Percentiles rank a stretch among this genome's conserved stretches.
phyloP scores from a whole-genome alignment of 148 eudicot species.

The Fagopyrum tataricum region DNA sequence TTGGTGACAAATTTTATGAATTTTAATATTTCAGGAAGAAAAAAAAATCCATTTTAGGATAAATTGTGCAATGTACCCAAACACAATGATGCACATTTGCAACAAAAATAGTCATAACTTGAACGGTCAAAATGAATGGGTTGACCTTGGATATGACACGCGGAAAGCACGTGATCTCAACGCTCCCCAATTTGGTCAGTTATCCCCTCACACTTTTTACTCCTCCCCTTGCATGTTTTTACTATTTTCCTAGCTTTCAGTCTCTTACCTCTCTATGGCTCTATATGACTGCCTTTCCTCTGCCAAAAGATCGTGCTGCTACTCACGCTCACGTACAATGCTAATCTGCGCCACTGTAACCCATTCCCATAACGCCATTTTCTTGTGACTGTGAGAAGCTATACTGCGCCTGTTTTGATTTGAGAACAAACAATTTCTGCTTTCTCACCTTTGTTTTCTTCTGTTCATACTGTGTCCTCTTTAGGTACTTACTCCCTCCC shows the following conservation, averaged over 20 bases:
- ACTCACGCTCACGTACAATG: background rate
- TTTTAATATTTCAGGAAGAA: too few species aligned
- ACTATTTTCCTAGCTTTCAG: background rate
- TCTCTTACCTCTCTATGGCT: background rate
- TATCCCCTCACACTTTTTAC: background rate
- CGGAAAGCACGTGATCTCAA: background rate
- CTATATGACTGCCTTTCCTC: background rate
- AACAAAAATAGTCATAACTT: background rate
- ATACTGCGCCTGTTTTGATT: background rate
- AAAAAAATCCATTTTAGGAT: too few species aligned
- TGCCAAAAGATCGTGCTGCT: constrained; percentile 10
- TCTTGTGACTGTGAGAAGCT: background rate
- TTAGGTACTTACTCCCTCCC: background rate
- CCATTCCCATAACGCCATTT: background rate
- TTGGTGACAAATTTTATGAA: too few species aligned
- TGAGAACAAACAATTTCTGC: background rate
- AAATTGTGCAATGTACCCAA: too few species aligned
- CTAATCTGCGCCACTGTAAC: background rate
- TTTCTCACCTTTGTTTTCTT: background rate
- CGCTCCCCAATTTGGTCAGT: background rate
- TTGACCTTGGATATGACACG: constrained; percentile 2
- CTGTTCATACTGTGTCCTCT: background rate
- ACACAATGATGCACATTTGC: too few species aligned
- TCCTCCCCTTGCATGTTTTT: background rate
- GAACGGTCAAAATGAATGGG: constrained; percentile 12